Conservation (phyloP, 1,284 basidiomycete genomes). For the Microbotryum saponariae region DNA sequence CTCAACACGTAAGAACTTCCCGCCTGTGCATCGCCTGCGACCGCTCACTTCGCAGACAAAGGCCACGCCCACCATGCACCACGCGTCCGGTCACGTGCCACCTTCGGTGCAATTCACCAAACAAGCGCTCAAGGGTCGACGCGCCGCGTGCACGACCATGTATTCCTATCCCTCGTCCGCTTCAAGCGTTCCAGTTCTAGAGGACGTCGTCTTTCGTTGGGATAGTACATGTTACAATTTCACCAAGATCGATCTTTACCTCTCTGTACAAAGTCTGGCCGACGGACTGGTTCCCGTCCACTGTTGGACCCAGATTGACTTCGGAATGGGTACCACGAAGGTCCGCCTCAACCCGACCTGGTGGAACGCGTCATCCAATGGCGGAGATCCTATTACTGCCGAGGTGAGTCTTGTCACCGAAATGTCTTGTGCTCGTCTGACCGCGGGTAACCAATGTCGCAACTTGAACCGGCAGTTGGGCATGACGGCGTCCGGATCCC, state of each 20-base stretch:
- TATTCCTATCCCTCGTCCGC: too few relatives aligned
- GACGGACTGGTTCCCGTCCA: constrained; percentile 19
- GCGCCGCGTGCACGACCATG: too few relatives aligned
- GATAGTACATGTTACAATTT: background rate
- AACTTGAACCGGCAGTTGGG: constrained; percentile 9
- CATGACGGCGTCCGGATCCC: constrained; percentile 20
- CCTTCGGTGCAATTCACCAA: too few relatives aligned
- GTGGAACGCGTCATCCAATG: constrained; percentile 28
- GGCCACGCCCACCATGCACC: too few relatives aligned
- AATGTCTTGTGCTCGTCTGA: too few relatives aligned
- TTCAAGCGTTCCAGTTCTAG: too few relatives aligned
- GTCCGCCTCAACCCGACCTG: constrained; percentile 28
- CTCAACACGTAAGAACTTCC: too few relatives aligned
- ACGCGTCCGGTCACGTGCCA: too few relatives aligned
- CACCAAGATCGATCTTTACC: constrained; percentile 24
- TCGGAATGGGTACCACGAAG: constrained; percentile 6
- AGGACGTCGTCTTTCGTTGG: too few relatives aligned
- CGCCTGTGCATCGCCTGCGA: too few relatives aligned
- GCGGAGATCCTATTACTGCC: constrained; percentile 21
- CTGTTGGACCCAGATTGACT: constrained; percentile 23
- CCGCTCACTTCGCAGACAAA: too few relatives aligned
- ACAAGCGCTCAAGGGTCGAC: too few relatives aligned
- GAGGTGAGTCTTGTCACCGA: constrained; percentile 14
- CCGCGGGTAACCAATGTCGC: background rate
- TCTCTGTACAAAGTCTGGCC: constrained; percentile 13